phyloP scores from a whole-genome alignment of 148 eudicot species.

The Amaranthus palmeri region DNA sequence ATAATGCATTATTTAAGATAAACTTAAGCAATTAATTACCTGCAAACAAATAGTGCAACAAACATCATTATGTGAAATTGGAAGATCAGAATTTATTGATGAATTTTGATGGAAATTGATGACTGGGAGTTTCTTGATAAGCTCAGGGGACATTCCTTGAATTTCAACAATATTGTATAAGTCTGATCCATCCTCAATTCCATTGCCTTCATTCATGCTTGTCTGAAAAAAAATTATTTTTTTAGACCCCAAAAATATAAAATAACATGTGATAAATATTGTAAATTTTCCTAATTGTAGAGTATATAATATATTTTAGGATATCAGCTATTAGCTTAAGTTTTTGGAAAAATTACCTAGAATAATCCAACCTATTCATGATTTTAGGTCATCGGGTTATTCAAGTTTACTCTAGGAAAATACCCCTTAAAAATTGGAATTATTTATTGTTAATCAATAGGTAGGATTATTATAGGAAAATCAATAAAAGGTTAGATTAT shows the following conservation, averaged over 20 bases:
- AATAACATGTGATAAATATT: too few species aligned
- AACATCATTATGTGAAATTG: background rate
- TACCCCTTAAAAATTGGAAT: too few species aligned
- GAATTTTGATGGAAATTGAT: slow-evolving; percentile 12
- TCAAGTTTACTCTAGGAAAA: too few species aligned
- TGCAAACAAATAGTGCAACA: slow-evolving; percentile 40
- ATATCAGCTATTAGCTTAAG: too few species aligned
- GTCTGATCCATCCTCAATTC: slow-evolving; percentile 20
- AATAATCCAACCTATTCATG: too few species aligned
- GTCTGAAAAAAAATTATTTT: slow-evolving; percentile 9
- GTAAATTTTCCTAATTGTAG: too few species aligned
- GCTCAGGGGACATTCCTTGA: slow-evolving; percentile 29
- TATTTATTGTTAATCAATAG: too few species aligned
- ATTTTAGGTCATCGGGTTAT: too few species aligned
- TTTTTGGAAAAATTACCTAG: too few species aligned
- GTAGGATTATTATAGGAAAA: too few species aligned
- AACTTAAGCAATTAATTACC: slow-evolving; percentile 17
- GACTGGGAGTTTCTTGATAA: slow-evolving; percentile 29
- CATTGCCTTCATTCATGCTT: slow-evolving; percentile 23
- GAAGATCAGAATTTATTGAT: slow-evolving; percentile 2
- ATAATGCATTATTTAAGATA: background rate
- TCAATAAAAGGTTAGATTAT: too few species aligned
- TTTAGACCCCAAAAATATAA: background rate
- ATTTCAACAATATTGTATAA: slow-evolving; percentile 28
- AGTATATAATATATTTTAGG: too few species aligned